phyloP scores from a whole-genome alignment of 2,329 filamentous ascomycete genomes.

The Acarospora socialis region DNA sequence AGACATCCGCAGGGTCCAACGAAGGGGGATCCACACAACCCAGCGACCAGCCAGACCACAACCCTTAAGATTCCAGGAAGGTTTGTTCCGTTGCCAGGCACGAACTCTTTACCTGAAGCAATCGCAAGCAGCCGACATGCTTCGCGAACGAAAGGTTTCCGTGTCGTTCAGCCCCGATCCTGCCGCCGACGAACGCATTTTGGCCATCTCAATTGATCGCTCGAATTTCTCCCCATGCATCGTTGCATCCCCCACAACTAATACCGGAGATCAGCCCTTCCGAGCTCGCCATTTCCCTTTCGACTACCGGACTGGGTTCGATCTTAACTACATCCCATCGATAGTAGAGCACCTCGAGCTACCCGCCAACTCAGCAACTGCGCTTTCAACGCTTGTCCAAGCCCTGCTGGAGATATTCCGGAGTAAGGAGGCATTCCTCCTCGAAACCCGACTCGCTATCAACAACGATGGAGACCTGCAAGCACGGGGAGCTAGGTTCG shows the following conservation, averaged over 20 bases:
- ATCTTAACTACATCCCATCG: conserved; percentile 27
- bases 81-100: conserved; percentile 22
- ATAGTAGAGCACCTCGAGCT: conserved; percentile 41
- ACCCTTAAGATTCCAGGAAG: not conserved
- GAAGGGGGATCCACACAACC: conserved; percentile 39
- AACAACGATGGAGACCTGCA: conserved; percentile 30
- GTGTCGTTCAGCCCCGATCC: conserved; percentile 24
- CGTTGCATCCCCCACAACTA: conserved; percentile 40
- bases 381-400: conserved; percentile 36
- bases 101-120: conserved; percentile 43
- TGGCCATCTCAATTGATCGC: conserved; percentile 54
- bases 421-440: conserved; percentile 49
- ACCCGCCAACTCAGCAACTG: conserved; percentile 28
- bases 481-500: conserved; percentile 41
- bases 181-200: conserved; percentile 30
- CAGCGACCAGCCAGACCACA: conserved; percentile 18
- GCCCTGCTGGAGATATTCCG: conserved; percentile 45
- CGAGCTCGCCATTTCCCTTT: conserved; percentile 46
- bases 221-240: conserved; percentile 48
- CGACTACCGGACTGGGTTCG: conserved; percentile 38
- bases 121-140: conserved; percentile 39
- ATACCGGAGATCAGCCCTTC: conserved; percentile 28
- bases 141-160: conserved; percentile 37
- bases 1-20: conserved; percentile 27
- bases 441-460: conserved; percentile 38